Evolutionary conservation across 2,329 filamentous ascomycete species (phyloP).

Genomic region (Cadophora luteo-olivacea): DNA sequence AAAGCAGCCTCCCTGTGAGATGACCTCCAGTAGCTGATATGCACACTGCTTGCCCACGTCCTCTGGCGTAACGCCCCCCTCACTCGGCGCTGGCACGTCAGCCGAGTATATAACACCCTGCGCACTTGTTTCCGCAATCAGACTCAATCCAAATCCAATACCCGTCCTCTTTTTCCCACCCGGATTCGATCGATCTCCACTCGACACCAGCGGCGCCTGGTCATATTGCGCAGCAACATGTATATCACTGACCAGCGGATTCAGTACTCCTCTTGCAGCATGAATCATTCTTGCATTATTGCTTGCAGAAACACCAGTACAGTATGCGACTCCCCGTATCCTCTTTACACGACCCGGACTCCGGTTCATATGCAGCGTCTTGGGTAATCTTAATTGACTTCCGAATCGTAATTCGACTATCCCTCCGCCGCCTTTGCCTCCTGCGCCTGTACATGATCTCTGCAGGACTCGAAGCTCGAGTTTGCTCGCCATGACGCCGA

Average conservation of each 20-base stretch:
- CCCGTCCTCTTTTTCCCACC: slow-evolving; percentile 73
- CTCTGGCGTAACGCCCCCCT: slow-evolving; percentile 84
- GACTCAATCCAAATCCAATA: slow-evolving; percentile 87
- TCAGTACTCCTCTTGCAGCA: slow-evolving; percentile 83
- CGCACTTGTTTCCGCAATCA: slow-evolving; percentile 91
- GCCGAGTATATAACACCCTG: slow-evolving; percentile 84
- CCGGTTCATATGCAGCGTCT: slow-evolving; percentile 87
- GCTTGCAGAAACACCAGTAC: slow-evolving; percentile 86
- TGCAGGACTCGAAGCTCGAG: slow-evolving; percentile 85
- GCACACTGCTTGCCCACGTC: slow-evolving; percentile 90
- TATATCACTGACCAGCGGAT: slow-evolving; percentile 84
- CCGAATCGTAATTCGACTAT: slow-evolving; percentile 94
- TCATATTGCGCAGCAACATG: slow-evolving; percentile 87
- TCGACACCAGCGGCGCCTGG: slow-evolving; percentile 61
- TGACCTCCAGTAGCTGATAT: slow-evolving; percentile 84
- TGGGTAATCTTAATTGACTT: slow-evolving; percentile 90
- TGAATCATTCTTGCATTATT: slow-evolving; percentile 98
- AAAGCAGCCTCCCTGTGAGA: slow-evolving; percentile 83
- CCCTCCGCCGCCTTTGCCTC: slow-evolving; percentile 82
- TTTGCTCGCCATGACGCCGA: slow-evolving; percentile 80
- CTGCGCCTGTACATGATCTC: slow-evolving; percentile 77
- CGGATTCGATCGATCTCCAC: slow-evolving; percentile 59
- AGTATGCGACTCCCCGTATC: slow-evolving; percentile 92
- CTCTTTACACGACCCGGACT: slow-evolving; percentile 85
- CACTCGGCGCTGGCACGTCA: slow-evolving; percentile 76